Conservation (phyloP, 495 filamentous ascomycete species). For the Penicillium robsamsonii region DNA sequence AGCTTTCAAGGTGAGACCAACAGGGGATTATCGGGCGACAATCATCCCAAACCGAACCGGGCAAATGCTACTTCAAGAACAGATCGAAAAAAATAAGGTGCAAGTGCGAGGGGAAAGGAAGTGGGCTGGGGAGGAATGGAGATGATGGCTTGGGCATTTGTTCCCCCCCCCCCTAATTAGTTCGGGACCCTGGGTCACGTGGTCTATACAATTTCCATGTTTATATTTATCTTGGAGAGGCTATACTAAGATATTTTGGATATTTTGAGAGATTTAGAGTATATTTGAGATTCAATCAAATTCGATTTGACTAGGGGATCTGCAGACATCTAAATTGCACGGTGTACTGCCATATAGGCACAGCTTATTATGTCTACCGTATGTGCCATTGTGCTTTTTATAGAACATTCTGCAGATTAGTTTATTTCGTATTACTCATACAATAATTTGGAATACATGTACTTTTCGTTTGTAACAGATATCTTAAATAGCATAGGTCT, state of each 20-base stretch:
- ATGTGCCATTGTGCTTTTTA: constrained; percentile 11
- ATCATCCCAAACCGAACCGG: constrained; percentile 1
- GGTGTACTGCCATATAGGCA: neutral
- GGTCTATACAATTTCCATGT: constrained; percentile 1
- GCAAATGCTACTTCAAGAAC: neutral
- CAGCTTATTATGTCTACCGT: neutral
- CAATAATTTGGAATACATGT: neutral
- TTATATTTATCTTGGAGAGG: neutral
- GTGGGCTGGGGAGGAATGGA: constrained; percentile 26
- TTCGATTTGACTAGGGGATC: neutral
- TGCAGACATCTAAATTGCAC: neutral
- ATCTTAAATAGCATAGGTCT: too few species aligned
- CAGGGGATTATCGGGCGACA: constrained; percentile 2
- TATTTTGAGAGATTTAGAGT: neutral
- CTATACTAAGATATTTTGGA: neutral
- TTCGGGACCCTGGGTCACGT: constrained; percentile 17
- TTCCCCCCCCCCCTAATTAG: constrained; percentile 17
- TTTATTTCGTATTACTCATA: neutral
- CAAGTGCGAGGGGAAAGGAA: constrained; percentile 15
- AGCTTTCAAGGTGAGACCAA: constrained; percentile 14
- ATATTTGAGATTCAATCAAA: neutral
- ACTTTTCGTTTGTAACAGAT: too few species aligned
- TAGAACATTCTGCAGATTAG: constrained; percentile 2
- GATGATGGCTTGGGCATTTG: constrained; percentile 25
- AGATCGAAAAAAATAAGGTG: constrained; percentile 5